Percentiles rank a stretch among this genome's conserved stretches.
Evolutionary conservation across 1,284 basidiomycete genomes (phyloP).

Genomic region (Trichosporon inkin): DNA sequence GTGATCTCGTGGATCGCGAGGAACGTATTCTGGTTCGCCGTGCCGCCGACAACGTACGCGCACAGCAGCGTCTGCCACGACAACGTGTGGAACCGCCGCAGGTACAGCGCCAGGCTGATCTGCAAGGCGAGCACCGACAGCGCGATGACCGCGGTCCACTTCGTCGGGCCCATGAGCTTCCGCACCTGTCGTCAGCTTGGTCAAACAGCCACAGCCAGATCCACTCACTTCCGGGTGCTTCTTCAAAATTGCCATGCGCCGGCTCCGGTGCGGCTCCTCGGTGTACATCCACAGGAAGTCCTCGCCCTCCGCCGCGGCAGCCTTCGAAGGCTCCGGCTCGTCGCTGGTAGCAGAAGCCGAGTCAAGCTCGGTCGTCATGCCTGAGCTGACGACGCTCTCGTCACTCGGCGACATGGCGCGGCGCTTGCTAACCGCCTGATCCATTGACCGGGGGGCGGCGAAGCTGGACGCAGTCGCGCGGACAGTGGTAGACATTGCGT

Average conservation of each 20-base stretch:
- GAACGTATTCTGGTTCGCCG: conserved; percentile 95
- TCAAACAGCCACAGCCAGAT: background rate
- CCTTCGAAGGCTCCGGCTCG: conserved; percentile 8
- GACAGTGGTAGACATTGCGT: background rate
- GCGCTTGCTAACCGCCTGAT: background rate
- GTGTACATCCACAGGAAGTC: conserved; percentile 95
- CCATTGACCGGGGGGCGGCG: too few relatives aligned
- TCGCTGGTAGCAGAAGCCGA: conserved; percentile 4
- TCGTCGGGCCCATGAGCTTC: conserved; percentile 92
- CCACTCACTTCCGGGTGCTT: conserved; percentile 78
- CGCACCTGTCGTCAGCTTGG: conserved; percentile 60
- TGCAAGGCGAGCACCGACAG: conserved; percentile 74
- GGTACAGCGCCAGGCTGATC: conserved; percentile 60
- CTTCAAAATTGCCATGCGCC: conserved; percentile 85
- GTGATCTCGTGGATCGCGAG: conserved; percentile 98
- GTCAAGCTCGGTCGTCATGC: conserved; percentile 3
- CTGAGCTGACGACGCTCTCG: background rate
- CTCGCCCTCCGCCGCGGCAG: conserved; percentile 7
- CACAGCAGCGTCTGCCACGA: conserved; percentile 68
- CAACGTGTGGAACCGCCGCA: conserved; percentile 64
- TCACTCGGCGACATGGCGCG: conserved; percentile 2
- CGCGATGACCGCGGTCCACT: conserved; percentile 83
- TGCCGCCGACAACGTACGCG: conserved; percentile 86
- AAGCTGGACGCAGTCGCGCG: background rate
- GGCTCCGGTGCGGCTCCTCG: conserved; percentile 89